These are phyloP conservation scores for Phytophthora crassamura DNA, from an alignment of 352 stramenopile genomes.

Conservation along the genomic window DNA sequence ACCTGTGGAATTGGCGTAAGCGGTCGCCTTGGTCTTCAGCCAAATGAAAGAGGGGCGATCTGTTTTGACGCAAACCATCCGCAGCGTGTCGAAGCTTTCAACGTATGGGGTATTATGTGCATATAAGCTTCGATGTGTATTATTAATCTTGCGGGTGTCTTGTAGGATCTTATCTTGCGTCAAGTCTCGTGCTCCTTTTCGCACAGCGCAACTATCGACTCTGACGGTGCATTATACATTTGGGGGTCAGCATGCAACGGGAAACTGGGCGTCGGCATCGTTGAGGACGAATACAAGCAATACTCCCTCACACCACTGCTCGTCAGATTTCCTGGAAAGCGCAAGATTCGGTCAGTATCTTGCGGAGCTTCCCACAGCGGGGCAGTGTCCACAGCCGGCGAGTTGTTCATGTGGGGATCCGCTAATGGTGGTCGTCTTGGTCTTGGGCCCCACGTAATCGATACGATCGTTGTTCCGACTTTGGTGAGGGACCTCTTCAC, in stretches of 20 bases:
- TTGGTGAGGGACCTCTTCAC: conserved; percentile 80
- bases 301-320: conserved; percentile 71
- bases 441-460: conserved; percentile 73
- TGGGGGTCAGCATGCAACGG: conserved; percentile 88
- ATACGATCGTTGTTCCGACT: conserved; percentile 74
- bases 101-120: conserved; percentile 31
- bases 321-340: conserved; percentile 72
- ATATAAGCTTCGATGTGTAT: too few species aligned
- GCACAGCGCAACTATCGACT: conserved; percentile 88
- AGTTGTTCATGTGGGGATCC: conserved; percentile 92
- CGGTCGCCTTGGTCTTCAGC: conserved; percentile 82
- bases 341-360: conserved; percentile 79
- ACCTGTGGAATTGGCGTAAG: conserved; percentile 89
- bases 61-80: conserved; percentile 77
- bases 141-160: too few species aligned
- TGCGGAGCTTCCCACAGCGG: conserved; percentile 89
- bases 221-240: conserved; percentile 80
- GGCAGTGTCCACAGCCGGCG: conserved; percentile 65
- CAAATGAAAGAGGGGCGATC: conserved; percentile 53
- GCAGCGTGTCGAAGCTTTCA: conserved; percentile 60
- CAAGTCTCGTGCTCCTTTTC: conserved; percentile 78
- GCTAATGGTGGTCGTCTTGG: conserved; percentile 93
- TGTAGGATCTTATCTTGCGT: conserved; percentile 50
- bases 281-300: conserved; percentile 85
- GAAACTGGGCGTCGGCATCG: conserved; percentile 89